Base-by-base conservation (phyloP, 208 protist genomes). In the Leishmania guyanensis region DNA sequence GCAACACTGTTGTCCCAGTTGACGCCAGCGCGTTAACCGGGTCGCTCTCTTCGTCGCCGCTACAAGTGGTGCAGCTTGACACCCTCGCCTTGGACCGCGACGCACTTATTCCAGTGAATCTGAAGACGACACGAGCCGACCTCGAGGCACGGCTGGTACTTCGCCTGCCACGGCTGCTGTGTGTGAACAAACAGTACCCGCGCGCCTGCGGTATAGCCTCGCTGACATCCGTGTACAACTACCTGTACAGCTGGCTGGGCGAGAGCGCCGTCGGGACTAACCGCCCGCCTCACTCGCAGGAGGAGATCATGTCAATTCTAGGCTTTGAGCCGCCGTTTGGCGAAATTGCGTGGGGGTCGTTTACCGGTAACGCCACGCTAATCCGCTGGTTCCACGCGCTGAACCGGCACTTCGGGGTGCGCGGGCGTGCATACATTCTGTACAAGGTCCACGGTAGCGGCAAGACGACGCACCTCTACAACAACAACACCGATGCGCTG, bases 371-470 rank as follows among this genome's bases (percentile, higher is more conserved):
- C 84, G 83, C 80, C 2, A 98, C 97, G 0, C 90, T 98, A 5
- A 87, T 98, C 16, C 90, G 90, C 10, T 98, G 97, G 96, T 98
- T 98, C 80, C 89, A 96, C 80, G 92, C 92, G n/a, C 79, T 98
- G 36, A 96, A 95, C 85, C 82, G 87, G 0, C 87, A 95, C 84
- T 97, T 94, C 75, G 89, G 90, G 1, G 71, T 92, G 1, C 75
- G 75, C 10, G 91, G 93, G 0, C 50, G 81, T 50, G 94, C 89
- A 20, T 95, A 92, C 77, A 93, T 96, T 53, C 77, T 98, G 12
- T 98, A 96, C 86, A 98, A 98, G 85, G 87, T 81, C 8, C 90
- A 96, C 78, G 95, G 94, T 8, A 54, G 51, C 29, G 86, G 84
- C 60, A 86, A 90, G 56, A 97, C 95, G 16, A 87, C 86, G 17